phyloP scores from a whole-genome alignment of 2,329 filamentous ascomycete species.

The Hypoxylon sp. region DNA sequence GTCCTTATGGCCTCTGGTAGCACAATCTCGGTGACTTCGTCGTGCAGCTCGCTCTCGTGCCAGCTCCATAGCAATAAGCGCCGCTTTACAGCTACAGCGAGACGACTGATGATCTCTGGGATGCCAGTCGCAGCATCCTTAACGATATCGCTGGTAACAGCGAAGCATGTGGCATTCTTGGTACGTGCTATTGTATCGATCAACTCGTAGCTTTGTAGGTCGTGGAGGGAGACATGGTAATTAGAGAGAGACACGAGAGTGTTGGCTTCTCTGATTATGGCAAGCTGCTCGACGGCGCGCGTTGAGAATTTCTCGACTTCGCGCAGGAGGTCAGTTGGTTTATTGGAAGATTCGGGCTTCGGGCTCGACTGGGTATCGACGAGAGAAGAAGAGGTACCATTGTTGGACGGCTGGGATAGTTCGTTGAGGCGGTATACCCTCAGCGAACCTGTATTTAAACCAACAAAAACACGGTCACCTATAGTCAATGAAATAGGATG shows the following conservation, averaged over 20 bases:
- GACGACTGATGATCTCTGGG: constrained; percentile 87
- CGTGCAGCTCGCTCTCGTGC: constrained; percentile 89
- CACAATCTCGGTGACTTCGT: constrained; percentile 77
- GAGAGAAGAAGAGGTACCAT: constrained; percentile 43
- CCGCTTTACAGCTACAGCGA: constrained; percentile 93
- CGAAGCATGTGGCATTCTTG: constrained; percentile 88
- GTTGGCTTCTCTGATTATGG: constrained; percentile 93
- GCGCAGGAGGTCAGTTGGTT: constrained; percentile 82
- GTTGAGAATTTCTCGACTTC: constrained; percentile 95
- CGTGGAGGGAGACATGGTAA: constrained; percentile 87
- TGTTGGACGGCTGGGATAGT: constrained; percentile 46
- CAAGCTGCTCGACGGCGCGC: constrained; percentile 89
- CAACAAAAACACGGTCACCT: constrained; percentile 92
- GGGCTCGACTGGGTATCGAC: constrained; percentile 25
- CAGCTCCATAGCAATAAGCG: constrained; percentile 92
- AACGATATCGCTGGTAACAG: constrained; percentile 93
- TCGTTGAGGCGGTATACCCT: constrained; percentile 94
- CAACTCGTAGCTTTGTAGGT: constrained; percentile 83
- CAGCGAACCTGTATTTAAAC: constrained; percentile 86
- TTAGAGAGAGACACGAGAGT: constrained; percentile 91
- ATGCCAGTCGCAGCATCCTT: constrained; percentile 88
- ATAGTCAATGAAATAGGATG: constrained; percentile 6
- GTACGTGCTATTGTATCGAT: constrained; percentile 83
- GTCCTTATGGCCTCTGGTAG: constrained; percentile 86
- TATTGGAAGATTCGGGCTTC: constrained; percentile 48